Base-by-base conservation (phyloP, 495 filamentous ascomycete genomes). In the Daldinia grandis region DNA sequence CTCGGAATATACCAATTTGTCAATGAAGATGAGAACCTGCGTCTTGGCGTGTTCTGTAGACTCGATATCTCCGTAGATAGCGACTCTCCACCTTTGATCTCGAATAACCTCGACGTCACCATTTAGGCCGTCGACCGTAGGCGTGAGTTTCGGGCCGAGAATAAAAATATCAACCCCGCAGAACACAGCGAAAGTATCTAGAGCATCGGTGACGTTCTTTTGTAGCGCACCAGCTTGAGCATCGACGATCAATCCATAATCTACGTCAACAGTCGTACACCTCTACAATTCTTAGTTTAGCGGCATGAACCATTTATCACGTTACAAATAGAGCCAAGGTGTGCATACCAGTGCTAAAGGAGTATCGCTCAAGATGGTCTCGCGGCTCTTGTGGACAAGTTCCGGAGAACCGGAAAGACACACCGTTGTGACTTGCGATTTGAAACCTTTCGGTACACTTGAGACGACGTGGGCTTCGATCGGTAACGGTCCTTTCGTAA, bases 31-130 rank as follows among this genome's bases (percentile, higher is more conserved):
- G 75, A 99, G 86, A 31, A 98, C 89, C 66, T 95, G 86, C 1
- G 94, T 97, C 86, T 98, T 98, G 64, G 96, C 96, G 81, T 98
- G 93, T 81, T 99, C 95, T 8, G 92, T 90, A 76, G 92, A 97
- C 81, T 98, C 91, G 83, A 93, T 89, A 78, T 98, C 95, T 35
- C 96, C 96, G 73, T 95, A 98, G 69, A 99, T 96, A 60, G 91
- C 91, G 60, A 97, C 90, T 64, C 94, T 89, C 79, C 97, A 90
- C 61, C 95, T 87, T 71, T 93, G 89, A 74, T 97, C 93, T 72
- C 79, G 73, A 47, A 79, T 81, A 62, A 84, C 74, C 67, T 84
- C 81, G 35, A 81, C 78, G 62, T 87, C 86, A 27, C 86, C 86
- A 30, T 84, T 83, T 71, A 88, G 81, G 27, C 81, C 82, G 50